Evolutionary conservation across 371 early-diverging fungal species (phyloP), one percentile per base, ranked within the genome.

Genomic region (Mortierella sp.): DNA sequence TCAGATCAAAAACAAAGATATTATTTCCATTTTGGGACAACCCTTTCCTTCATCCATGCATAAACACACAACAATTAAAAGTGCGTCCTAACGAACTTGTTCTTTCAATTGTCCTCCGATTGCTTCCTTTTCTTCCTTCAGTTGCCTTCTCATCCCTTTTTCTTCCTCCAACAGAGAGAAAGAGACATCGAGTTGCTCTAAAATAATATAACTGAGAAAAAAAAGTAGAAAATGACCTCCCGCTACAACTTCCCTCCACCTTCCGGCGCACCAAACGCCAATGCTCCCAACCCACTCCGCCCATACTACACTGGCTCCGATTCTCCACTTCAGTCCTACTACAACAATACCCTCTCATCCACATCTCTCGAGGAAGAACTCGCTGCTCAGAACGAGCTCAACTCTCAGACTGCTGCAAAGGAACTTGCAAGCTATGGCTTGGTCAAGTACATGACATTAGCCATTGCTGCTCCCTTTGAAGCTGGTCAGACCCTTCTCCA

Each of bases 401-500:
- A 66, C 57, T 72, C 83, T 14, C 83, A 81, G 62, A 60, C 70
- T 1, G 83, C 83, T 22, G 76, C 83, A 37, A 81, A 86, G 28
- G 90, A 90, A 68, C 85, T 92, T 30, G 86, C 87, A 20, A 90
- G 87, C 58, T 94, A 91, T 83, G 94, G 94, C 2, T 77, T 92
- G 5, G 78, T 92, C 61, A 91, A 94, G 78, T 94, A 87, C 73
- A 77, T 93, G 64, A 87, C 93, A 16, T 88, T 91, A 0, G 91
- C 93, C 71, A 66, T 92, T 16, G 88, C 93, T 10, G 91, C 91
- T 5, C 97, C 96, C 0, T 93, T 95, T 72, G 93, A 92, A 57
- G 93, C 93, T 3, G 92, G 93, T 0, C 93, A 93, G 39, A 96
- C 95, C 26, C 83, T 97, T 24, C 72, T 95, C 39, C 96, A 95